Conservation (phyloP, 140 eudicot species). For the Eryngium alpinum region DNA sequence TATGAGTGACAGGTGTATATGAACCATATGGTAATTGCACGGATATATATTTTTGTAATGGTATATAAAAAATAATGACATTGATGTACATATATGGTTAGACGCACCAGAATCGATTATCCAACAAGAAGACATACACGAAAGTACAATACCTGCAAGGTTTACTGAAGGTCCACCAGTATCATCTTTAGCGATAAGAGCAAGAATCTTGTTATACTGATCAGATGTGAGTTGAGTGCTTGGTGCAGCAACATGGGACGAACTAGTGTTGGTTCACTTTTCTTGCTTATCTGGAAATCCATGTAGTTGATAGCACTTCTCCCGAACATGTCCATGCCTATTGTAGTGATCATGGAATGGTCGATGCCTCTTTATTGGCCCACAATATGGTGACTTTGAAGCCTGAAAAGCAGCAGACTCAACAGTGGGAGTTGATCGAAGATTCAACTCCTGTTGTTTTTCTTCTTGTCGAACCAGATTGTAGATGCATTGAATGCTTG, state of each 20-base stretch:
- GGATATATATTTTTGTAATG: not conserved
- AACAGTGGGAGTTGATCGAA: not conserved
- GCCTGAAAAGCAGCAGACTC: conserved; percentile 2
- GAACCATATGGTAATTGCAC: not conserved
- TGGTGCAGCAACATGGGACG: not conserved
- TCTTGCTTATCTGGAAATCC: not conserved
- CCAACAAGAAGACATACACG: not conserved
- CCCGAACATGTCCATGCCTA: not conserved
- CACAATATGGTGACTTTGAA: not conserved
- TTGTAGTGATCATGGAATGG: not conserved
- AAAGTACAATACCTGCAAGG: not conserved
- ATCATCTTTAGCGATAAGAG: not conserved
- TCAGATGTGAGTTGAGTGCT: not conserved
- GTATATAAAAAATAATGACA: not conserved
- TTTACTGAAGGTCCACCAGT: not conserved
- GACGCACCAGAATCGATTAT: not conserved
- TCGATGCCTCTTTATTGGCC: too few relatives aligned
- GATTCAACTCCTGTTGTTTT: conserved; percentile 6
- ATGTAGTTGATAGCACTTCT: not conserved
- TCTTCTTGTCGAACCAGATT: conserved; percentile 14
- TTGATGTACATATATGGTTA: not conserved
- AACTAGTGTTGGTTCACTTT: not conserved
- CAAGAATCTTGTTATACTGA: not conserved
- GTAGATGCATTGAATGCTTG: not conserved
- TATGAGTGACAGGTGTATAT: not conserved